Conservation (phyloP, 495 filamentous ascomycete species). For the Cenococcum geophilum region DNA sequence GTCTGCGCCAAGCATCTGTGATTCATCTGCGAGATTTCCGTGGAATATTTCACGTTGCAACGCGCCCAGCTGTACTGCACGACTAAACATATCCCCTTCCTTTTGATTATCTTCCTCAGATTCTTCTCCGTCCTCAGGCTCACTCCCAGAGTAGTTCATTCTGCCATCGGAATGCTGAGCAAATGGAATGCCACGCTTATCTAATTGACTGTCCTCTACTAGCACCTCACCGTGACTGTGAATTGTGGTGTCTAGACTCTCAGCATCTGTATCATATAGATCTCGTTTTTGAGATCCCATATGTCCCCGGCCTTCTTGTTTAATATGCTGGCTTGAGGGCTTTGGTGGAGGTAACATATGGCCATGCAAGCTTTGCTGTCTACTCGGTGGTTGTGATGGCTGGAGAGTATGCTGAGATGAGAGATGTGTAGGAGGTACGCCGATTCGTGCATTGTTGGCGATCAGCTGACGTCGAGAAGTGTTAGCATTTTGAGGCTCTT, state of each 20-base stretch:
- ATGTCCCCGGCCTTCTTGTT: too few species aligned
- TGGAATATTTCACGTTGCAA: not conserved
- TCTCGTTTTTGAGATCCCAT: not conserved
- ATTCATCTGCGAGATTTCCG: not conserved
- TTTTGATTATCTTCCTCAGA: conserved; percentile 12
- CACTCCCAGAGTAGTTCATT: not conserved
- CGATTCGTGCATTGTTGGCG: not conserved
- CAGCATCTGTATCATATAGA: conserved; percentile 33
- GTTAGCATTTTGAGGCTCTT: not conserved
- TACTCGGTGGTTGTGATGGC: not conserved
- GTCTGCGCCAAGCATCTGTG: conserved; percentile 1
- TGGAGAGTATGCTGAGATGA: not conserved
- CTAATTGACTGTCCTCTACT: conserved; percentile 13
- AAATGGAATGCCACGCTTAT: not conserved
- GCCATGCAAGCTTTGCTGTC: not conserved
- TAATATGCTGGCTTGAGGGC: too few species aligned
- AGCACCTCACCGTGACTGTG: conserved; percentile 5
- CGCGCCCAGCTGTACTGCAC: conserved; percentile 7
- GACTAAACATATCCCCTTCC: not conserved
- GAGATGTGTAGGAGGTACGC: not conserved
- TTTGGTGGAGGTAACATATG: too few species aligned
- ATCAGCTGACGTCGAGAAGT: not conserved
- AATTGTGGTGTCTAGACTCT: conserved; percentile 30
- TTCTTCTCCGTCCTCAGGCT: conserved; percentile 12
- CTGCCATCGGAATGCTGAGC: not conserved